Evolutionary conservation across 2,329 filamentous ascomycete species (phyloP), one percentile per base, ranked within the genome.

Genomic region (Lachnellula willkommii): DNA sequence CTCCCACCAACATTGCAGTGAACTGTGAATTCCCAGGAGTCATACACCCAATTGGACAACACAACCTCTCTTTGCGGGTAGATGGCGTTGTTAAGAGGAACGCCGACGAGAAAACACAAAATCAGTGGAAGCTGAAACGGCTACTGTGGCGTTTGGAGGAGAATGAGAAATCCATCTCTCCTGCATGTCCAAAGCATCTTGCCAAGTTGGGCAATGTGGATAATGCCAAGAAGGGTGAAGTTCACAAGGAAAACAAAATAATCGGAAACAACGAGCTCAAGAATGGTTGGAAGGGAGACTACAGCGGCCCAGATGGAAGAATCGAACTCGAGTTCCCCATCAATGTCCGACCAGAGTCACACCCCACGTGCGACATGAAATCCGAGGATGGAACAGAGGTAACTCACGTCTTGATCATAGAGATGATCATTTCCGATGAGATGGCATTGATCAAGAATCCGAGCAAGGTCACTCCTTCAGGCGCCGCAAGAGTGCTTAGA

Each of bases 131-230:
- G 66, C 79, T 99, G 32, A 89, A 92, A 71, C 94, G 95, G 73
- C 80, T 96, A 62, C 90, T 88, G 60, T 99, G 93, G 93, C 85
- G 89, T 63, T 86, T 99, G 52, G 92, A 96, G 69, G 93, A 99
- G 77, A 87, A 85, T 40, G 82, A 90, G 70, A 88, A 86, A 73
- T 85, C 87, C 39, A 78, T 93, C 40, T 89, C 90, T 0, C 86
- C 88, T 1, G 88, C 90, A 17, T 97, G 94, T 75, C 68, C 79
- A 37, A 88, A 87, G 70, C 94, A 97, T 73, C 72, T 79, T 8
- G 78, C 81, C 63, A 83, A 54, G 79, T 80, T 63, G 77, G 79
- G 59, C 50, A 66, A 36, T 55, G 54, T 55, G 4, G 61, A 69
- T 15, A 65, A 71, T 17, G 68, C 68, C 8, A 76, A 74, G 65